Conservation (phyloP, 192 early-diverging fungal genomes). For the Rhizophagus clarus region DNA sequence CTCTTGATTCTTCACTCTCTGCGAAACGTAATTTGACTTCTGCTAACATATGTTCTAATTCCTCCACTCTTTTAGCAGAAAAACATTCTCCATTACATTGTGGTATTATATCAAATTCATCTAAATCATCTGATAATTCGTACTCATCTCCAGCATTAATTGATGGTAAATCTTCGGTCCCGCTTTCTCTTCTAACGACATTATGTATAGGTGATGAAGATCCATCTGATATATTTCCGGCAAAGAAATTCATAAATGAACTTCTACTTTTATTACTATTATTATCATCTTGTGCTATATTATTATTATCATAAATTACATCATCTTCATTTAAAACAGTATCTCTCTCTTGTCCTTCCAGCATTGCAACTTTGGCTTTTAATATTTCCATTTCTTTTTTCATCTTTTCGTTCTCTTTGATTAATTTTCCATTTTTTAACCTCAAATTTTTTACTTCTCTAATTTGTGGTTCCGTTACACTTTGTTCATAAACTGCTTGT, state of each 20-base stretch:
- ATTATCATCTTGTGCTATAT: neutral
- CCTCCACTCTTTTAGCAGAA: constrained; percentile 14
- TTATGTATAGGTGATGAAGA: too few relatives aligned
- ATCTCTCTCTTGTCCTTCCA: neutral
- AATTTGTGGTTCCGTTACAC: constrained; percentile 26
- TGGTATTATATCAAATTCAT: constrained; percentile 1
- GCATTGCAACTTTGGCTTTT: neutral
- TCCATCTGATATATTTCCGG: neutral
- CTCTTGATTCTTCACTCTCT: constrained; percentile 22
- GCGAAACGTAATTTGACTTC: constrained; percentile 29
- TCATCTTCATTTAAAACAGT: neutral
- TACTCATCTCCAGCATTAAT: too few relatives aligned
- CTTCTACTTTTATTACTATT: neutral
- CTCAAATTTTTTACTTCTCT: constrained; percentile 18
- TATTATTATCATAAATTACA: neutral
- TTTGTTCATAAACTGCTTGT: constrained; percentile 28
- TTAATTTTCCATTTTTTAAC: neutral
- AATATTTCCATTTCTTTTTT: constrained; percentile 30
- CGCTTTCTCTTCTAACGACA: neutral
- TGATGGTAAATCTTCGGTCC: too few relatives aligned
- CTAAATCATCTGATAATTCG: neutral
- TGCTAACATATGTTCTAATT: constrained; percentile 24
- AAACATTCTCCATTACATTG: constrained; percentile 11
- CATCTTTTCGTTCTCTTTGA: constrained; percentile 32
- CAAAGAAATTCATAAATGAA: neutral